Evolutionary conservation across 805 yeast genomes (phyloP), one percentile per base, ranked within the genome.

Genomic region (Wickerhamomyces chambardii): DNA sequence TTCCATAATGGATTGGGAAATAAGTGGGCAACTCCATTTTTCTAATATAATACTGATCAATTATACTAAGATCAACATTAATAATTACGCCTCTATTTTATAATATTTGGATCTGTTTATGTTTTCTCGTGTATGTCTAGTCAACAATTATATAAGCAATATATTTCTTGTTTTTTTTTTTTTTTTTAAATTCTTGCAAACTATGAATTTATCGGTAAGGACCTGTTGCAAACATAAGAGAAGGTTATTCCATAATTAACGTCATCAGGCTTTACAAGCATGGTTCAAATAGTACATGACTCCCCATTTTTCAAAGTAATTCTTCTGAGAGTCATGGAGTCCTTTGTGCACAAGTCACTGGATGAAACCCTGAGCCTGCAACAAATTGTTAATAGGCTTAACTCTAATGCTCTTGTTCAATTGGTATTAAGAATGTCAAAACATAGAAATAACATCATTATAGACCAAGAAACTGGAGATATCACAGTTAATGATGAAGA

Each of bases 291-390:
- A 14, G 27, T 11, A 8, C 27, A 24, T 6, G 27, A 24, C 12
- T 24, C 27, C 12, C 27, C 27, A 11, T 24, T 8, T 11, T 51
- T 51, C 40, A 40, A 39, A 3, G 37, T 51, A 21, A 38, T 49
- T 2, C 51, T 50, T 5, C 40, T 51, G n/a, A 34, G 50, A 2
- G 54, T 47, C 11, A 44, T 51, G 14, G 55, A 45, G 33, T 38
- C 48, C 8, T 45, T 50, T 28, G 52, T 51, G 4, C 40, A 42
- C 28, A 40, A 41, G 25, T 43, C 51, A 7, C 29, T 49, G 3
- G 50, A 49, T 9, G 44, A 44, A 17, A 45, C 47, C 3, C 44
- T 50, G 15, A 41, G 45, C 10, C 28, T 51, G 15, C 40, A 44
- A 11, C 43, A 45, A 30, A 44, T 50, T 36, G 40, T 51, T 6